Evolutionary conservation across 1,284 basidiomycete genomes (phyloP), one percentile per base, ranked within the genome.

Genomic region (Wolfiporia cocos): DNA sequence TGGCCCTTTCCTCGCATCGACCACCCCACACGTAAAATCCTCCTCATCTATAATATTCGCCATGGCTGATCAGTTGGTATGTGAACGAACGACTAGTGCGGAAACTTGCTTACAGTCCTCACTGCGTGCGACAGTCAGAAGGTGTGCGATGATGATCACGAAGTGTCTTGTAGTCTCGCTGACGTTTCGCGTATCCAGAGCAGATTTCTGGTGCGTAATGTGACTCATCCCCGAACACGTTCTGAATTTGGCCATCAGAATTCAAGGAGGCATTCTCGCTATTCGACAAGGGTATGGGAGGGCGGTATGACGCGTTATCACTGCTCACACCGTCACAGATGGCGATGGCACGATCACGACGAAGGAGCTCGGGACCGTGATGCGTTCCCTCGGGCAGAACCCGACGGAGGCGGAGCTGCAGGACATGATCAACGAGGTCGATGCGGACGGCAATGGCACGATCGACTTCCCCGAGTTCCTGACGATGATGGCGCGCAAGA

Each of bases 271-370:
- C 90, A 39, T 94, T 95, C 73, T 91, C 88, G 51, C 78, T 93
- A 21, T 94, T 94, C 63, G 92, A 94, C 71, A 92, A 90, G 70
- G 88, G 88, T 90, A n/a, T n/a, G n/a, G n/a, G n/a, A n/a, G n/a
- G n/a, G n/a, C n/a, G n/a, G n/a, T n/a, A n/a, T n/a, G n/a, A n/a
- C n/a, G 48, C 53, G 75, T 42, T 47, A 40, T 46, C 47, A 35
- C 7, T 28, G n/a, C 18, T 30, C 17, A 24, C 14, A 20, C 37
- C 5, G 6, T n/a, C 11, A 32, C 51, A 92, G 93, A 96, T 59
- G 91, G 92, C 56, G 93, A 97, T 76, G 93, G 93, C 65, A 94
- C 92, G 45, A 96, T 98, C 75, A 96, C 92, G 45, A 90, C 89
- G 53, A 85, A 85, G 61, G 93, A 98, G 71, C 86, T 97, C 55